These are phyloP conservation scores for Austropuccinia psidii DNA, from an alignment of 1,284 basidiomycete genomes.

Conservation along the genomic window DNA sequence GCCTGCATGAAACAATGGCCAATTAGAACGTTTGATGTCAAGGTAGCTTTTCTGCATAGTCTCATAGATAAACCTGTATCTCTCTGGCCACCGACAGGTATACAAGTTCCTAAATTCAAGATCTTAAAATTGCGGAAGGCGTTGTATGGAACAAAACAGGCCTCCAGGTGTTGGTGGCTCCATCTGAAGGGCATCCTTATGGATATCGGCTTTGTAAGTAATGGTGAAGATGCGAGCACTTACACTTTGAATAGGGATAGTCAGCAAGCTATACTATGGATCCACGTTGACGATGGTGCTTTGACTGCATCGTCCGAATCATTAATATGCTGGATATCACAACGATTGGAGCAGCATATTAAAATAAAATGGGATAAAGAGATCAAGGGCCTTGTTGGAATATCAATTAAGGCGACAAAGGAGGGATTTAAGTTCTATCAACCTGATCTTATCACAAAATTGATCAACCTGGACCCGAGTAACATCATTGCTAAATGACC, in stretches of 20 bases:
- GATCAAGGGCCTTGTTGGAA: not conserved
- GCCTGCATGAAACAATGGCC: not conserved
- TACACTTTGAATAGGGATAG: not conserved
- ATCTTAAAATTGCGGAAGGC: not conserved
- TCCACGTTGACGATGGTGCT: slow-evolving; percentile 12
- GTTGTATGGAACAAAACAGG: slow-evolving; percentile 5
- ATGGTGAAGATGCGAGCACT: not conserved
- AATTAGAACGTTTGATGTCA: not conserved
- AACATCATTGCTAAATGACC: not conserved
- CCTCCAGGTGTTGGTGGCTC: not conserved
- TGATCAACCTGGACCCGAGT: not conserved
- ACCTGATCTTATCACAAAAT: not conserved
- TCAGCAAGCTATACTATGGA: not conserved
- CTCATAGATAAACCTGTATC: not conserved
- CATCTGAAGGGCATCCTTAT: not conserved
- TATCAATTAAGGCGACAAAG: not conserved
- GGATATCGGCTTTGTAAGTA: not conserved
- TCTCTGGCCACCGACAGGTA: not conserved
- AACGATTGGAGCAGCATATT: not conserved
- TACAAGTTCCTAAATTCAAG: not conserved
- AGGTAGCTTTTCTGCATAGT: slow-evolving; percentile 3
- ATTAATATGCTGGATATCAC: not conserved
- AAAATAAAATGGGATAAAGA: not conserved
- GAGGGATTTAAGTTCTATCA: not conserved
- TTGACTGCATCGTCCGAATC: not conserved